phyloP scores from a whole-genome alignment of 345 rosid species.

The Rubroshorea leprosula region DNA sequence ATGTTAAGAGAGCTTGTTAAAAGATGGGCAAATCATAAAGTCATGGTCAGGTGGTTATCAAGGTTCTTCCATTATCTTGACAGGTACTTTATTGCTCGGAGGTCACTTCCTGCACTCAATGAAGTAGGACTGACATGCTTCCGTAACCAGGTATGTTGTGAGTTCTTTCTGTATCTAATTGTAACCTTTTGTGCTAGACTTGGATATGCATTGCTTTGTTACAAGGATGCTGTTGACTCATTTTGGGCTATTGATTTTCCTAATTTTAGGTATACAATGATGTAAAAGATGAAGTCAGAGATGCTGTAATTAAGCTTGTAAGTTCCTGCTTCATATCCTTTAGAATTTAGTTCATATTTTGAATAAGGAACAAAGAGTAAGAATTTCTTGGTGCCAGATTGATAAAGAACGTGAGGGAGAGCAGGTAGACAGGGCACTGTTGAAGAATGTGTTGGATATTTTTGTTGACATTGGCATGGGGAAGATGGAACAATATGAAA shows the following conservation, averaged over 20 bases:
- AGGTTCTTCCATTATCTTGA: slow-evolving; percentile 84
- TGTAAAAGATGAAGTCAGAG: too few relatives aligned
- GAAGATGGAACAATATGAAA: slow-evolving; percentile 50
- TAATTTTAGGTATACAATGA: too few relatives aligned
- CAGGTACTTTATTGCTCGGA: slow-evolving; percentile 75
- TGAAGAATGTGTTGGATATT: slow-evolving; percentile 68
- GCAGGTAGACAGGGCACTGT: slow-evolving; percentile 68
- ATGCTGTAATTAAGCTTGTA: too few relatives aligned
- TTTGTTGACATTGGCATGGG: slow-evolving; percentile 86
- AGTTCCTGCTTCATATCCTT: too few relatives aligned
- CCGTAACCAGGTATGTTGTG: slow-evolving; percentile 57
- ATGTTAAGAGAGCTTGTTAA: slow-evolving; percentile 77
- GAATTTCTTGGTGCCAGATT: too few relatives aligned
- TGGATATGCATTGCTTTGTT: too few relatives aligned
- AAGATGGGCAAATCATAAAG: slow-evolving; percentile 86
- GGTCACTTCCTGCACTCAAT: slow-evolving; percentile 61
- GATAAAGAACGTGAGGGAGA: slow-evolving; percentile 83
- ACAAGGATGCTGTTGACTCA: too few relatives aligned
- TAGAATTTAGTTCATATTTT: too few relatives aligned
- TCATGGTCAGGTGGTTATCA: slow-evolving; percentile 83
- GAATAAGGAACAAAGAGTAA: too few relatives aligned
- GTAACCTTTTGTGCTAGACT: too few relatives aligned
- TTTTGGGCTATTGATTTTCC: too few relatives aligned
- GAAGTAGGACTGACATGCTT: slow-evolving; percentile 92
- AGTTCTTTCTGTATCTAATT: slow-evolving; percentile 6